Evolutionary conservation across 176 grass and related monocot genomes (phyloP).

Genomic region (Ensete ventricosum): DNA sequence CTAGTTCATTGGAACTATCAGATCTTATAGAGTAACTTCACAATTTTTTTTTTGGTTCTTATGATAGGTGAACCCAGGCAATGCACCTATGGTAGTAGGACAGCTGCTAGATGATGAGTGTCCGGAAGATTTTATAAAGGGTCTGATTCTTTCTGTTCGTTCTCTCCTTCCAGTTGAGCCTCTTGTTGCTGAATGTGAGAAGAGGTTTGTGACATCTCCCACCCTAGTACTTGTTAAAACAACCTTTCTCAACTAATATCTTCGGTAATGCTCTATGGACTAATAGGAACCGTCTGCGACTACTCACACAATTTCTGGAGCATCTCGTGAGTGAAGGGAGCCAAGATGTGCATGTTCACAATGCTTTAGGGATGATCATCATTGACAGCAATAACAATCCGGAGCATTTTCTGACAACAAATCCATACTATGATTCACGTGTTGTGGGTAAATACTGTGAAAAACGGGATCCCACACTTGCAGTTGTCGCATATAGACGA

Average conservation of each 20-base stretch:
- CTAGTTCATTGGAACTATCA: too few relatives aligned
- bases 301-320: conserved; percentile 93
- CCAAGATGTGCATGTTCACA: conserved; percentile 97
- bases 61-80: conserved; percentile 77
- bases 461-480: conserved; percentile 87
- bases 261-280: background rate
- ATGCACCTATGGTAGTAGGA: conserved; percentile 86
- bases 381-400: conserved; percentile 97
- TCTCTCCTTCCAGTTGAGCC: conserved; percentile 90
- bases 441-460: conserved; percentile 98
- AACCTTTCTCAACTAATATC: background rate
- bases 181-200: conserved; percentile 90
- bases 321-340: conserved; percentile 92
- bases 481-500: conserved; percentile 88
- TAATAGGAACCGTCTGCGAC: conserved; percentile 60
- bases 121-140: conserved; percentile 98
- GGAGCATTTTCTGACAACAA: conserved; percentile 93
- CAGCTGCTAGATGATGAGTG: conserved; percentile 92
- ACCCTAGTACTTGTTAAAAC: background rate
- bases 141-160: conserved; percentile 88
- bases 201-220: conserved; percentile 41
- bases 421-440: conserved; percentile 94
- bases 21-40: too few relatives aligned
- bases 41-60: background rate
- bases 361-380: conserved; percentile 93